phyloP scores from a whole-genome alignment of 768 basidiomycete genomes.

The Termitomyces sp. region DNA sequence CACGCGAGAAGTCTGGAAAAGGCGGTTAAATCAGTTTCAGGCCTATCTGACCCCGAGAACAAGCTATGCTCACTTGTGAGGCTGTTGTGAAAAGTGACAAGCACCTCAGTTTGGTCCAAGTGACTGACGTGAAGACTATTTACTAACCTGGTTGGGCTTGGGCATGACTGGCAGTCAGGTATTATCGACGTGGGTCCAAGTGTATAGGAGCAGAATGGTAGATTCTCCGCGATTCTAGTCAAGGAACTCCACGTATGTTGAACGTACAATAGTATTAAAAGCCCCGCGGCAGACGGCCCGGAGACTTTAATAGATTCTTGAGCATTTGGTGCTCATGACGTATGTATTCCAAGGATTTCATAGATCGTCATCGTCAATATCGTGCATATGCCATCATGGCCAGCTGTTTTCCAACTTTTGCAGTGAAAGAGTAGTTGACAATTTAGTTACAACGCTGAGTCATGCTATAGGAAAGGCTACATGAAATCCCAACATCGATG shows the following conservation, averaged over 20 bases:
- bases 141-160: slow-evolving; percentile 6
- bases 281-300: neutral
- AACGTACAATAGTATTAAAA: neutral
- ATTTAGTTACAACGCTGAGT: neutral
- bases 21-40: neutral
- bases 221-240: neutral
- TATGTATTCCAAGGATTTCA: neutral
- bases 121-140: neutral
- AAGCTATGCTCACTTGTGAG: slow-evolving; percentile 7
- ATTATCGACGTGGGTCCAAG: neutral
- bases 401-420: too few species aligned
- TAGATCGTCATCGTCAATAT: too few species aligned
- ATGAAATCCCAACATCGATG: neutral
- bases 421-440: neutral
- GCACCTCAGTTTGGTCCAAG: neutral
- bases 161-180: neutral
- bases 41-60: neutral
- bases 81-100: neutral
- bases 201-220: neutral
- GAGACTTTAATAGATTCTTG: neutral
- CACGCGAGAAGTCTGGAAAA: slow-evolving; percentile 16
- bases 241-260: neutral
- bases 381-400: too few species aligned
- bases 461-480: neutral
- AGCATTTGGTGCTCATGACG: neutral